Base-by-base conservation (phyloP, 2,329 filamentous ascomycete genomes). In the Bipolaris oryzae region DNA sequence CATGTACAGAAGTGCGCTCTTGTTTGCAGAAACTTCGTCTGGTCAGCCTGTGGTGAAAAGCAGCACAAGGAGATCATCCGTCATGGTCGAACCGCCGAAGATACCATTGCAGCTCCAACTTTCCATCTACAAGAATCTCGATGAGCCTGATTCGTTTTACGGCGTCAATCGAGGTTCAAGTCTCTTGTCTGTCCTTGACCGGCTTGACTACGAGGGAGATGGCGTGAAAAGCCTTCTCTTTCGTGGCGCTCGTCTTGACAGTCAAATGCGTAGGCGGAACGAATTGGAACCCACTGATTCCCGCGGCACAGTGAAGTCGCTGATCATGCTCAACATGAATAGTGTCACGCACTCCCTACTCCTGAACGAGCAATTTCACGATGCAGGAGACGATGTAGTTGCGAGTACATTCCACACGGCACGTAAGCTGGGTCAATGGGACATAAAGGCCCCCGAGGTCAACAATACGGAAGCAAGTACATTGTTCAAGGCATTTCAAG, bases 101-200 rank as follows among this genome's bases (percentile, higher is more conserved):
- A 56, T 81, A 23, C 84, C 90, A 6, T 82, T 85, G 3, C 86
- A 90, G 28, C 81, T 96, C 1, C 80, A 98, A 11, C 82, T 96
- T 42, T 81, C 85, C 0, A 93, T 99, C 2, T 99, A 95, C 73
- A 89, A 91, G 71, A 94, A 91, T 58, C 90, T 99, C 44, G 93
- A 97, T 70, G 96, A 99, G 69, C 94, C 93, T 1, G 95, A 99
- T 74, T 89, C 92, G 0, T 99, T 96, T 74, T 99, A 99, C 71
- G 96, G 95, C 3, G 83, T 97, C 7, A 86, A 91, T 39, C 90
- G 96, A 74, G 85, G 86, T 38, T 85, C 92, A 6, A 92, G 87
- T 55, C 78, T 99, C 15, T 81, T 85, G 15, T 91, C 89, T 10
- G 89, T 98, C 1, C 81, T 98, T 56, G 85, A 89, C 48, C 88